Evolutionary conservation across 1,284 basidiomycete species (phyloP), one percentile per base, ranked within the genome.

Genomic region (Melampsora americana): DNA sequence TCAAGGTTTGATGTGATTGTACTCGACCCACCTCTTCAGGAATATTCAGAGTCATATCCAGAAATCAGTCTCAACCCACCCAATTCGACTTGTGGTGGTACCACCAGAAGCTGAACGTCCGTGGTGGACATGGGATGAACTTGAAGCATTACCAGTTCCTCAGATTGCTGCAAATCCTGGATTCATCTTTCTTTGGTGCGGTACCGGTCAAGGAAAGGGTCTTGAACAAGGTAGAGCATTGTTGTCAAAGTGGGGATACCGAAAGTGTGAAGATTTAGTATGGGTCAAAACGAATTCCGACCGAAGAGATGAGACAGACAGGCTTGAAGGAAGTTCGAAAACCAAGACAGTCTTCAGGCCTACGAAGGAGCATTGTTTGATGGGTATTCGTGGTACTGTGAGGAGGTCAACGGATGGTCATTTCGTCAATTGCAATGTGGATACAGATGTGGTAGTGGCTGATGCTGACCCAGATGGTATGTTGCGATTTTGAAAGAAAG

Each of bases 351-450:
- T 96, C 35, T 86, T 96, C 66, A 92, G 90, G 9, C 87, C 92
- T 48, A 94, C 93, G 68, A 94, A 95, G 82, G 92, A 97, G 81
- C 95, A 99, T 82, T 98, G 95, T 84, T 85, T 98, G 61, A 97
- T 99, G 88, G 96, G 96, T n/a, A 99, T 99, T 79, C 89, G 92
- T 46, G 95, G 95, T 1, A 99, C 95, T 0, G 95, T 99, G 2
- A 88, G 95, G 20, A 87, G 95, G 32, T 94, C 92, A 26, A 93
- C 91, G 0, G 95, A 99, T 82, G 90, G 89, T 77, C 91, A 92
- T 89, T 95, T 98, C 82, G 95, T 97, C 0, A 95, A 99, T 83
- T 98, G 95, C 83, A 99, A 99, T 83, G 90, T 99, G 78, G 91
- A 90, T 91, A 85, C 64, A 30, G 73, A 76, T 61, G 73, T 76